Base-by-base conservation (phyloP, 306 rosid genomes). In the Sesbania bispinosa region DNA sequence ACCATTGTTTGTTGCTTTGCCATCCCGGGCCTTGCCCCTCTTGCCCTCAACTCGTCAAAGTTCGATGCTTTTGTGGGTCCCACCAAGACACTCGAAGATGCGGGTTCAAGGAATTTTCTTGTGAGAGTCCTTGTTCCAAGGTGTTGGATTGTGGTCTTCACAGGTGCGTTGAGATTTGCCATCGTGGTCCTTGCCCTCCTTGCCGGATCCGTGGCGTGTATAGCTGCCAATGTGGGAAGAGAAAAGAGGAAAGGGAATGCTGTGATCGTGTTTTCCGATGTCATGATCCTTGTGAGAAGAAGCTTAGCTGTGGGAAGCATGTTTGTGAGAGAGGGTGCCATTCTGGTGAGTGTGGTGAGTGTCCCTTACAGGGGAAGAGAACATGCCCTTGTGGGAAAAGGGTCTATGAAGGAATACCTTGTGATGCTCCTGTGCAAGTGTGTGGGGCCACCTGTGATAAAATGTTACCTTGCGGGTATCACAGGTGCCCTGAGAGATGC, bases 11-110 rank as follows among this genome's bases (percentile, higher is more conserved):
- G 57, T 83, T 94, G 7, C 79, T 94, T 0, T 94, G 98, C 82
- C 98, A 94, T 39, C 97, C 98, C 1, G 96, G 98, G 10, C 98
- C 98, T 4, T 89, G 97, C 72, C 97, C 97, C 3, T 79, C 97
- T 11, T 94, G 98, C 78, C 98, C 97, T 1, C 89, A 89, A 71
- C 86, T 89, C n/a, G 79, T 90, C 20, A 79, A 84, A 46, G 82
- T 77, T 74, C 85, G 71, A 10, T 94, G 98, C 86, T 94, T 82
- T 71, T 94, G 98, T 10, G 90, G 89, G 10, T 75, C 83, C 0
- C 57, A 74, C 10, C 65, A 85, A 27, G 98, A 89, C n/a, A 87
- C 84, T 36, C 71, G 88, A 16, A 77, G 98, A 38, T 94, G 97
- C 14, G 96, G 92, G n/a, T 89, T 83, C 67, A 94, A 94, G 81